These are phyloP conservation scores for Cenchrus americanus DNA, from an alignment of 176 grass and related monocot genomes.

Conservation along the genomic window DNA sequence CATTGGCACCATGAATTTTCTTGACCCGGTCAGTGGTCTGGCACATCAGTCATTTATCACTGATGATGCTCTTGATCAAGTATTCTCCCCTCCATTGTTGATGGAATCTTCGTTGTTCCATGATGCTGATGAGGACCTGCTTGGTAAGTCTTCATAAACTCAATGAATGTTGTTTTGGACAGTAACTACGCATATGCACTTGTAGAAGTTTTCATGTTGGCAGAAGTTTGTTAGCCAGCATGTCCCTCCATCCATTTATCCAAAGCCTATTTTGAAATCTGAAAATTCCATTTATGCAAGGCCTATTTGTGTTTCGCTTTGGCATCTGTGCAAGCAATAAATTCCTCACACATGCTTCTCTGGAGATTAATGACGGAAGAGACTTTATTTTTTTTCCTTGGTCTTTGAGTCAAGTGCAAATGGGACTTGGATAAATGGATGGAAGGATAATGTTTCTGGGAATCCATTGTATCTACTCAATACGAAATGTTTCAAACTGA, in stretches of 20 bases:
- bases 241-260: too few species aligned
- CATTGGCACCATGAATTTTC: conserved; percentile 13
- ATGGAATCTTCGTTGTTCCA: conserved; percentile 81
- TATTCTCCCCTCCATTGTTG: conserved; percentile 85
- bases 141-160: conserved; percentile 63
- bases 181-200: conserved; percentile 19
- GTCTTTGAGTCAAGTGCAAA: too few species aligned
- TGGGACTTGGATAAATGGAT: too few species aligned
- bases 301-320: too few species aligned
- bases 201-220: conserved; percentile 24
- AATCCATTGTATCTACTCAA: neutral
- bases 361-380: too few species aligned
- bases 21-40: conserved; percentile 45
- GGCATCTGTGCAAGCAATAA: too few species aligned
- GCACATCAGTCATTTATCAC: conserved; percentile 52
- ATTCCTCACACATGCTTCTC: too few species aligned
- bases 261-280: too few species aligned
- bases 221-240: neutral
- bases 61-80: conserved; percentile 94
- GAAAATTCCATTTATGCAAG: too few species aligned
- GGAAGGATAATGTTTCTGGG: conserved; percentile 30
- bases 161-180: neutral
- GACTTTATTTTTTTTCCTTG: too few species aligned
- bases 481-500: conserved; percentile 32
- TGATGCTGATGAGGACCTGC: conserved; percentile 86